Conservation (phyloP, 306 rosid species). For the Cucurbita pepo region DNA sequence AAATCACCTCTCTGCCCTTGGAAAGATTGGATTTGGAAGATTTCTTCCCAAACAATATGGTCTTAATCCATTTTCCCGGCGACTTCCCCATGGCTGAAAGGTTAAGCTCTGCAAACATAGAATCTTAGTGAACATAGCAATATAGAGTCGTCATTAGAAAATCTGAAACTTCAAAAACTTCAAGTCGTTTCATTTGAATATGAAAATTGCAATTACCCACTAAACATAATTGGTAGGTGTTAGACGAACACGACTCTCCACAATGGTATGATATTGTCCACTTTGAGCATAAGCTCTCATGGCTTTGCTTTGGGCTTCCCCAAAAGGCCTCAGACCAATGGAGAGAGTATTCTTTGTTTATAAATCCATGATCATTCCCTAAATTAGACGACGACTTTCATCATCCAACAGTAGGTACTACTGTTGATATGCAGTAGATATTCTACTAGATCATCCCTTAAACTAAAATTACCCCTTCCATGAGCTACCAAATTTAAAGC, state of each 20-base stretch:
- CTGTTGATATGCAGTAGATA: background rate
- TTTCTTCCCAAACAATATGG: slow-evolving; percentile 65
- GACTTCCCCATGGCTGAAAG: slow-evolving; percentile 57
- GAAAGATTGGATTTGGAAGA: slow-evolving; percentile 48
- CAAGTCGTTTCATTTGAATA: background rate
- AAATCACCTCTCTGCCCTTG: slow-evolving; percentile 50
- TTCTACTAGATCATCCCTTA: background rate
- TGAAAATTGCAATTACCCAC: background rate
- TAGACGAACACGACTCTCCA: too few relatives aligned
- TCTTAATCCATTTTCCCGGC: slow-evolving; percentile 81
- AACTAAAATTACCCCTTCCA: background rate
- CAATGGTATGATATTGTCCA: too few relatives aligned
- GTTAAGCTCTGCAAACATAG: background rate
- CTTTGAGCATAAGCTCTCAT: too few relatives aligned
- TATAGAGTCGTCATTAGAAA: background rate
- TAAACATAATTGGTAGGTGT: background rate
- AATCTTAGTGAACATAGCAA: background rate
- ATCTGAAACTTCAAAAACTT: background rate
- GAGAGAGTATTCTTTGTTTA: too few relatives aligned
- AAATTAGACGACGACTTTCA: too few relatives aligned
- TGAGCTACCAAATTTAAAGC: background rate
- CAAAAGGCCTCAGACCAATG: too few relatives aligned
- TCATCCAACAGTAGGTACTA: background rate
- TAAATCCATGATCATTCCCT: too few relatives aligned
- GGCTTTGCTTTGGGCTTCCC: too few relatives aligned